Base-by-base conservation (phyloP, 441 rosid genomes). In the Populus hybrid region DNA sequence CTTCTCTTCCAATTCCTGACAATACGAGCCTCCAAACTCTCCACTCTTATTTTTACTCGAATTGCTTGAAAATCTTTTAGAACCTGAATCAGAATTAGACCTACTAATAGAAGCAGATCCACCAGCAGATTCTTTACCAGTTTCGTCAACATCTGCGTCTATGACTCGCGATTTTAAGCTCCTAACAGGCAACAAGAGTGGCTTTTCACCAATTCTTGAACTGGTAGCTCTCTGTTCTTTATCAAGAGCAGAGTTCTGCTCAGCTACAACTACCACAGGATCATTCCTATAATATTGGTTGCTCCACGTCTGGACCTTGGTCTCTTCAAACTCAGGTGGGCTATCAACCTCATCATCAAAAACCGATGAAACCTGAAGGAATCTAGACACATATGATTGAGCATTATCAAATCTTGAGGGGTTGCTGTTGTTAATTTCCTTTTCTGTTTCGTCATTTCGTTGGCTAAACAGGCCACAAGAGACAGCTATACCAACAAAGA, bases 381-480 rank as follows among this genome's bases (percentile, higher is more conserved):
- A 82, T 84, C 86, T 86, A 72, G 97, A 91, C 40, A 94, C 87
- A 34, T 88, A 92, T 3, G 90, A 84, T 75, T 92, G 91, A 6
- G 90, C 88, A 85, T 80, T 90, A 72, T 90, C 93, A 36, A 87
- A 82, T 77, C 83, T 92, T 23, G 90, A 70, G 3, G 2, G 8
- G 68, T 65, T 73, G 73, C 50, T 74, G 66, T 63, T 77, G 36
- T 40, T 72, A 66, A 32, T 78, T 8, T 84, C 92, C 32, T 90
- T 90, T 8, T 87, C 90, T 7, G 84, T 77, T 28, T 88, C 95
- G 7, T 88, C 87, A 61, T 89, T 90, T 32, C 90, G 81, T 65
- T 87, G 73, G 87, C 98, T 92, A 79, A 96, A 94, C 23, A 94
- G 92, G 65, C 98, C 99, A 78, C 93, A 96, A 35, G 99, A 93